These are phyloP conservation scores for Licmophora abbreviata DNA, from an alignment of 108 stramenopile species.

Conservation along the genomic window DNA sequence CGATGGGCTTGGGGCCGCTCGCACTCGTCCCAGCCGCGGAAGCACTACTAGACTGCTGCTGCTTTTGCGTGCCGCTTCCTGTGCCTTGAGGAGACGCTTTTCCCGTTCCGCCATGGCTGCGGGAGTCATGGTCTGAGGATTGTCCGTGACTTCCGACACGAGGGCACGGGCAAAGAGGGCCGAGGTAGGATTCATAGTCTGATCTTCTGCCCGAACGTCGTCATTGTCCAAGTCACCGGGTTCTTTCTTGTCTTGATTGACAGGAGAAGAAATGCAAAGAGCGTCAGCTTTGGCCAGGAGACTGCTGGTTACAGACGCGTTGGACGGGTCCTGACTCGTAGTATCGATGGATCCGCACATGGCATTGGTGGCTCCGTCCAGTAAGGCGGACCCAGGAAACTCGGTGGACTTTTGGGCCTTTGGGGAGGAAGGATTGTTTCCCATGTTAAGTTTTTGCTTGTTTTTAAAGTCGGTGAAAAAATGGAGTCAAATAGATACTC, in stretches of 20 bases:
- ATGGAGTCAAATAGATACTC: no score
- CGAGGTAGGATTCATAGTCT: conserved; percentile 16
- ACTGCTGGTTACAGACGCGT: neutral
- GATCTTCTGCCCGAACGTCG: neutral
- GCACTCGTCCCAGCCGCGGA: conserved; percentile 13
- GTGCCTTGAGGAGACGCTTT: conserved; percentile 41
- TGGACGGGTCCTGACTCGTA: neutral
- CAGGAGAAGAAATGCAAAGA: neutral
- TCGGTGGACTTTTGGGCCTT: neutral
- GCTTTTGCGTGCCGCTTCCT: conserved; percentile 21
- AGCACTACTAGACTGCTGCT: conserved; percentile 4
- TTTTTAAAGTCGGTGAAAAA: no score
- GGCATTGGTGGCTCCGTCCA: conserved; percentile 9
- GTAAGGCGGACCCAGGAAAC: conserved; percentile 25
- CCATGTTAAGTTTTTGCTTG: conserved; percentile 2
- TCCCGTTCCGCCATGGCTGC: conserved; percentile 45
- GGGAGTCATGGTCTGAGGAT: conserved; percentile 50
- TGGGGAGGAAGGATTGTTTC: neutral
- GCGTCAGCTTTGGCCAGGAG: neutral
- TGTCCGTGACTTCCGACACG: conserved; percentile 48
- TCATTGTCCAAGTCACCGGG: neutral
- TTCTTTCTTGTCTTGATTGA: neutral
- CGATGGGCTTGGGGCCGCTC: conserved; percentile 35
- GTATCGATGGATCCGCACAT: conserved; percentile 4
- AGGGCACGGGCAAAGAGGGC: conserved; percentile 47